phyloP scores from a whole-genome alignment of 768 basidiomycete species.

The Scleroderma citrinum region DNA sequence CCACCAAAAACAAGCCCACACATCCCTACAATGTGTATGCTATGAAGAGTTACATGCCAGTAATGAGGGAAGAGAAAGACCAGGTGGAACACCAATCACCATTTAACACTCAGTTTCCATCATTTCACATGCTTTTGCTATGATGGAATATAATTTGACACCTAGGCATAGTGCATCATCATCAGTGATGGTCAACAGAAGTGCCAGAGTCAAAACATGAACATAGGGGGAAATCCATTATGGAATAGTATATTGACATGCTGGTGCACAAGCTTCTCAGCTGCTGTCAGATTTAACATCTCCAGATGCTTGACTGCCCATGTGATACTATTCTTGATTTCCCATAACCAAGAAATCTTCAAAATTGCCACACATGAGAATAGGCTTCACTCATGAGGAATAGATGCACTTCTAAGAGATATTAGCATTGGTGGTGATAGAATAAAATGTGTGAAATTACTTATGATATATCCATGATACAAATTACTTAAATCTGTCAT shows the following conservation, averaged over 20 bases:
- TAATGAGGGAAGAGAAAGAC: neutral
- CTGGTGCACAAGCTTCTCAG: neutral
- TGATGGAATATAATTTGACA: neutral
- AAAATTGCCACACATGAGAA: neutral
- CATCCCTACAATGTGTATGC: neutral
- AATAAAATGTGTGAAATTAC: neutral
- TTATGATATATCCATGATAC: neutral
- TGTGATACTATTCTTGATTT: neutral
- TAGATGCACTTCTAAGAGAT: neutral
- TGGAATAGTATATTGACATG: neutral
- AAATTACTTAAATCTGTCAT: neutral
- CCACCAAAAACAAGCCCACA: neutral
- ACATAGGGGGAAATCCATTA: neutral
- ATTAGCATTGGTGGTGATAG: too few species aligned
- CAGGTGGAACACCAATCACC: neutral
- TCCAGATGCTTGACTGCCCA: neutral
- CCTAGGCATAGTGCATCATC: neutral
- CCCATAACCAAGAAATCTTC: neutral
- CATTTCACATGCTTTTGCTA: neutral
- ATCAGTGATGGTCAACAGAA: neutral
- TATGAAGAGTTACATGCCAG: neutral
- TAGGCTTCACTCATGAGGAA: neutral
- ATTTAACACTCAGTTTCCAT: neutral
- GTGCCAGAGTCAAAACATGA: neutral
- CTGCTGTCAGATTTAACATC: neutral